Conservation (phyloP, 2,329 filamentous ascomycete genomes). For the Penicillium sp. region DNA sequence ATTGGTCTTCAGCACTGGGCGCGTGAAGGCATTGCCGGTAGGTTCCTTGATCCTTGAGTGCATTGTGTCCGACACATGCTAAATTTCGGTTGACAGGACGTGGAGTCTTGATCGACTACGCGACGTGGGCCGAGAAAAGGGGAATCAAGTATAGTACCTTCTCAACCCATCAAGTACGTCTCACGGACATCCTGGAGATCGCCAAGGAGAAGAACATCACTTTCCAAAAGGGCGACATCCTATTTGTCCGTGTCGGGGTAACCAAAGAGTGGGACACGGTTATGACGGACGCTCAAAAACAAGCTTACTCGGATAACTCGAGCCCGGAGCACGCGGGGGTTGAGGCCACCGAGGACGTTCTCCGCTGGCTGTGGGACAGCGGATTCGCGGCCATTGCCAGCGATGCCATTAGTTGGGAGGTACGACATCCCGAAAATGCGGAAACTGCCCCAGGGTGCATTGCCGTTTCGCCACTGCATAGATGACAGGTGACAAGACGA, state of each 20-base stretch:
- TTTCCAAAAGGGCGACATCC: constrained; percentile 53
- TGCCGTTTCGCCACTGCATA: not conserved
- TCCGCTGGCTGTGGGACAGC: constrained; percentile 60
- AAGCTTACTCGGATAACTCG: constrained; percentile 34
- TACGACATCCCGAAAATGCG: constrained; percentile 25
- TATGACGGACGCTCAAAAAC: constrained; percentile 35
- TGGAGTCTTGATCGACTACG: constrained; percentile 54
- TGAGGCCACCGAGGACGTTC: constrained; percentile 49
- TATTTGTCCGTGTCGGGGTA: constrained; percentile 49
- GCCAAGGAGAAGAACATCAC: constrained; percentile 44
- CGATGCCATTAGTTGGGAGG: constrained; percentile 57
- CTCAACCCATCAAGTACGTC: constrained; percentile 40
- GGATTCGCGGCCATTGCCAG: constrained; percentile 58
- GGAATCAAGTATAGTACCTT: constrained; percentile 44
- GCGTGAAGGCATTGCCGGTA: constrained; percentile 46
- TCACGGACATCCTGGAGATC: constrained; percentile 38
- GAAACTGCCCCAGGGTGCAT: not conserved
- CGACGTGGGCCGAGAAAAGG: constrained; percentile 43
- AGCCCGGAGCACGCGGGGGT: constrained; percentile 49
- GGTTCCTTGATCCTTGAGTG: not conserved
- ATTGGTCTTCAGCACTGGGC: constrained; percentile 53
- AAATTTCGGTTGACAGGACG: constrained; percentile 37
- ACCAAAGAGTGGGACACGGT: constrained; percentile 43
- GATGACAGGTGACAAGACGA: not conserved
- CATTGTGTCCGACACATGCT: not conserved